Evolutionary conservation across 2,329 filamentous ascomycete species (phyloP).

Genomic region (Amauroascus niger): DNA sequence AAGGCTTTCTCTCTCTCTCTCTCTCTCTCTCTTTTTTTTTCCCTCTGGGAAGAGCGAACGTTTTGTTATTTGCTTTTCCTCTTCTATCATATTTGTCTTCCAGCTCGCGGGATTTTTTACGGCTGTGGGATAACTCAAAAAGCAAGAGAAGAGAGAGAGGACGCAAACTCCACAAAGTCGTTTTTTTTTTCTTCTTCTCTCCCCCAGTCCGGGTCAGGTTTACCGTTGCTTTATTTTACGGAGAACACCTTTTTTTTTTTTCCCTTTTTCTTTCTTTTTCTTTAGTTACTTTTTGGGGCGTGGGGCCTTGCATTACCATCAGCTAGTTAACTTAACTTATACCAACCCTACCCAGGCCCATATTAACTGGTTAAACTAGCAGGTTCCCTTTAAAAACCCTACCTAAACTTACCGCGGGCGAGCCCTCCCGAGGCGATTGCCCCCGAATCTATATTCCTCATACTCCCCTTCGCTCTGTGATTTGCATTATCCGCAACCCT

Average conservation of each 20-base stretch:
- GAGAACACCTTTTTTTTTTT: no score
- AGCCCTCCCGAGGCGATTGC: constrained; percentile 1
- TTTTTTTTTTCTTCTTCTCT: no score
- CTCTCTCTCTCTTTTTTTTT: no score
- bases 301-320: not conserved
- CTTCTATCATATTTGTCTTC: no score
- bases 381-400: not conserved
- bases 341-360: not conserved
- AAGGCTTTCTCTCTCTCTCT: no score
- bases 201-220: no score
- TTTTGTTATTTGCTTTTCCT: constrained; percentile 9
- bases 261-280: constrained; percentile 6
- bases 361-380: not conserved
- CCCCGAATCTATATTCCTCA: constrained; percentile 2
- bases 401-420: not conserved
- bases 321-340: not conserved
- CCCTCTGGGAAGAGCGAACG: no score
- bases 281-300: not conserved
- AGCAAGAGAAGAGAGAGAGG: no score
- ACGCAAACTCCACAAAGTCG: no score
- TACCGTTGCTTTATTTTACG: no score
- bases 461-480: not conserved
- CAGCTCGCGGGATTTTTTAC: no score
- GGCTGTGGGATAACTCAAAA: no score
- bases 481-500: constrained; percentile 3